Evolutionary conservation across 257 asterid species (phyloP).

Genomic region (Petunia axillaris): DNA sequence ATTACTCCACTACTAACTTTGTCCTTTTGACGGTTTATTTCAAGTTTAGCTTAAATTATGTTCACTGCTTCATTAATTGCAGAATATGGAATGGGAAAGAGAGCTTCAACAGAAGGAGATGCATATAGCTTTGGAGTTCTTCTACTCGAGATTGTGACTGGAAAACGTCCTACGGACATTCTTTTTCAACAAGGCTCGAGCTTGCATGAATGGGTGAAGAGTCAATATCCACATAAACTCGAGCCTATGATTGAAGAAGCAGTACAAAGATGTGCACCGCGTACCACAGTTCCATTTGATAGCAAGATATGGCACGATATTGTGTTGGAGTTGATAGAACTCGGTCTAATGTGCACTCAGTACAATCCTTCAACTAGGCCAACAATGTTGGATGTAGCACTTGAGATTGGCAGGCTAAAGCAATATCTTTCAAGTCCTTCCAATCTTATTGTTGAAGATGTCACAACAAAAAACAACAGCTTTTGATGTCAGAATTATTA

Average conservation of each 20-base stretch:
- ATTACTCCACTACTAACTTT: too few relatives aligned
- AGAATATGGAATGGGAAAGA: conserved; percentile 91
- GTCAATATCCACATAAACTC: conserved; percentile 65
- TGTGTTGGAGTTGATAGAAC: conserved; percentile 61
- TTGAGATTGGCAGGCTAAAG: conserved; percentile 58
- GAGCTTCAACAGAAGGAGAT: conserved; percentile 79
- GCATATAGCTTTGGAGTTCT: conserved; percentile 77
- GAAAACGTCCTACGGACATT: conserved; percentile 71
- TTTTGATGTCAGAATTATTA: background rate
- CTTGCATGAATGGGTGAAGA: conserved; percentile 76
- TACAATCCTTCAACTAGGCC: conserved; percentile 69
- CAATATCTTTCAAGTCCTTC: conserved; percentile 53
- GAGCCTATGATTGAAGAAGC: conserved; percentile 55
- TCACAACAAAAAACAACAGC: conserved; percentile 23
- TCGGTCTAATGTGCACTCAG: conserved; percentile 75
- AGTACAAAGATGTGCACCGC: conserved; percentile 39
- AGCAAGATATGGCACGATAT: conserved; percentile 48
- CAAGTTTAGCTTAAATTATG: background rate
- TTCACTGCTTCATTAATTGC: background rate
- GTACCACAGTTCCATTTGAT: conserved; percentile 21
- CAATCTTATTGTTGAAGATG: conserved; percentile 38
- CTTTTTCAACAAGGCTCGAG: conserved; percentile 67
- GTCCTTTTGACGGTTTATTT: background rate
- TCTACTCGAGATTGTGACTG: conserved; percentile 64
- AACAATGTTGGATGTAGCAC: conserved; percentile 72